These are phyloP conservation scores for Saksenaea vasiformis DNA, from an alignment of 371 early-diverging fungal species.

Conservation along the genomic window DNA sequence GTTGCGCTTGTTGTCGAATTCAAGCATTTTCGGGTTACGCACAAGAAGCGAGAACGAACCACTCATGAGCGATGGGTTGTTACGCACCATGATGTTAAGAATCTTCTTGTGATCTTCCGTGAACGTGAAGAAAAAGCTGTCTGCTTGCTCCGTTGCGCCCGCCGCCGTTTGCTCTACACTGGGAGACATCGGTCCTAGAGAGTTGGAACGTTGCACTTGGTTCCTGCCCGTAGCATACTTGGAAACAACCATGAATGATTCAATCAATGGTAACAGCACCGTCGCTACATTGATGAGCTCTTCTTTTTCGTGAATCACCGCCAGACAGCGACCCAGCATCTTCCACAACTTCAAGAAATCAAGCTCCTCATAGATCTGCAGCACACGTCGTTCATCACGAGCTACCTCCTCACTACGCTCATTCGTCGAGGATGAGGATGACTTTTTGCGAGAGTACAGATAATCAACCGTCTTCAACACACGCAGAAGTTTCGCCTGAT, in stretches of 20 bases:
- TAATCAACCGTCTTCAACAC: slow-evolving; percentile 94
- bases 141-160: slow-evolving; percentile 36
- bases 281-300: slow-evolving; percentile 91
- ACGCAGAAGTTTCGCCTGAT: slow-evolving; percentile 91
- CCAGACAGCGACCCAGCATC: slow-evolving; percentile 73
- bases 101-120: slow-evolving; percentile 96
- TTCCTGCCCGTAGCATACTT: slow-evolving; percentile 62
- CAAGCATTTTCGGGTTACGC: slow-evolving; percentile 95
- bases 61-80: slow-evolving; percentile 93
- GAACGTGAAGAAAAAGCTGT: slow-evolving; percentile 82
- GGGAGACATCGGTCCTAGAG: slow-evolving; percentile 6
- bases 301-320: slow-evolving; percentile 70
- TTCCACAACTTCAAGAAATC: slow-evolving; percentile 81
- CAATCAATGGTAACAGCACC: slow-evolving; percentile 91
- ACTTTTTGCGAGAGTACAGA: slow-evolving; percentile 57
- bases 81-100: slow-evolving; percentile 95
- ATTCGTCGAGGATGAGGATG: slow-evolving; percentile 24
- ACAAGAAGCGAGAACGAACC: slow-evolving; percentile 97
- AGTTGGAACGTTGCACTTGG: slow-evolving; percentile 9
- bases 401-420: slow-evolving; percentile 18
- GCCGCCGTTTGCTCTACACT: slow-evolving; percentile 31
- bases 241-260: slow-evolving; percentile 96
- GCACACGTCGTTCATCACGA: slow-evolving; percentile 59
- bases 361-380: slow-evolving; percentile 73
- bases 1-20: slow-evolving; percentile 98